These are phyloP conservation scores for Hyaloscypha variabilis DNA, from an alignment of 495 filamentous ascomycete genomes.

Conservation along the genomic window DNA sequence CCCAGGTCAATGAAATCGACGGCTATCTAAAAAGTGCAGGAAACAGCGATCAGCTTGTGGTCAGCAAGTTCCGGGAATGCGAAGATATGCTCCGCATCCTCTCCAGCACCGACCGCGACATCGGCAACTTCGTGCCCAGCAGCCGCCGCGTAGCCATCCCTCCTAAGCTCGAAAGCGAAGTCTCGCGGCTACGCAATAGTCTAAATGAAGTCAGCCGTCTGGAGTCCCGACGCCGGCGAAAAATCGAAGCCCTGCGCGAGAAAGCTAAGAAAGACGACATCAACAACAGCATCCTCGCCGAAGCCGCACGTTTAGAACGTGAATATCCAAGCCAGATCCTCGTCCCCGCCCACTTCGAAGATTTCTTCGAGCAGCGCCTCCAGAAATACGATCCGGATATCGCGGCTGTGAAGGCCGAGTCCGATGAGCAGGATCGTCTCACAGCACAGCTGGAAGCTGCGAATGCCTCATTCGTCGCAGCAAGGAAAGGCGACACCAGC, in stretches of 20 bases:
- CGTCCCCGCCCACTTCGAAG: constrained; percentile 85
- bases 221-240: constrained; percentile 74
- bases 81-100: constrained; percentile 75
- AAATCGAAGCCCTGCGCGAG: constrained; percentile 72
- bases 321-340: constrained; percentile 80
- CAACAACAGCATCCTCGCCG: constrained; percentile 75
- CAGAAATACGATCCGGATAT: constrained; percentile 76
- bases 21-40: constrained; percentile 87
- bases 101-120: constrained; percentile 72
- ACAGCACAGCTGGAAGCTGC: constrained; percentile 67
- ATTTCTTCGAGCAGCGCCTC: constrained; percentile 83
- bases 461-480: constrained; percentile 75
- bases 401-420: constrained; percentile 69
- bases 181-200: constrained; percentile 69
- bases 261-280: constrained; percentile 90
- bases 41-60: constrained; percentile 80
- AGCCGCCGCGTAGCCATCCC: constrained; percentile 77
- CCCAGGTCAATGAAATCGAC: constrained; percentile 74
- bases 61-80: constrained; percentile 74
- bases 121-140: constrained; percentile 88
- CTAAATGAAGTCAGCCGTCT: constrained; percentile 83
- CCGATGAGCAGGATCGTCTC: constrained; percentile 74
- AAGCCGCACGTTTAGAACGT: constrained; percentile 83
- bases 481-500: constrained; percentile 73
- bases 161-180: constrained; percentile 76